Percentiles rank a stretch among this genome's conserved stretches.
phyloP scores from a whole-genome alignment of 345 rosid species.

The Salix arbutifolia region DNA sequence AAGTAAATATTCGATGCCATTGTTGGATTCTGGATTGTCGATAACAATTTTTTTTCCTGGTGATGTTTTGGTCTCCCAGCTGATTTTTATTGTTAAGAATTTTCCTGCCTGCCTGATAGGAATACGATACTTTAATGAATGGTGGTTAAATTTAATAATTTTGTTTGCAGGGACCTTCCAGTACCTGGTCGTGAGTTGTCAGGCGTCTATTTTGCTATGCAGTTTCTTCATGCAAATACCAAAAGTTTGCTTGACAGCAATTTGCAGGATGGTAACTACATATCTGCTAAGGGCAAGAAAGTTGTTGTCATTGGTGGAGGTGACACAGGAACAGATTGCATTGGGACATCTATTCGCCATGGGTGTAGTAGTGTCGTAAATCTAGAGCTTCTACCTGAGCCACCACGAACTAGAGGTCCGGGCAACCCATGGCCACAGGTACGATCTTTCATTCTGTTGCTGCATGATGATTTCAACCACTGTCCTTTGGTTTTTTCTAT shows the following conservation, averaged over 20 bases:
- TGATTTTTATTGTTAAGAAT: background rate
- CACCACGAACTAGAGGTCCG: conserved; percentile 77
- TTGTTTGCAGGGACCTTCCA: conserved; percentile 82
- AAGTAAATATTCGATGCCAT: background rate
- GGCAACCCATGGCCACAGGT: conserved; percentile 99
- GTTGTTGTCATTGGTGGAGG: conserved; percentile 99
- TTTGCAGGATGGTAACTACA: conserved; percentile 73
- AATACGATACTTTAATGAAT: background rate
- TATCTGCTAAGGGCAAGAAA: conserved; percentile 88
- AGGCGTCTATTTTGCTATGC: conserved; percentile 98
- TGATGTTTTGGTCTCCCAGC: background rate
- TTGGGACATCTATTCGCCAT: conserved; percentile 95
- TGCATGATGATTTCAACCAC: background rate
- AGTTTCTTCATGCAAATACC: conserved; percentile 90
- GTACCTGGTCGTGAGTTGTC: conserved; percentile 83
- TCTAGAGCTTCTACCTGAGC: conserved; percentile 92
- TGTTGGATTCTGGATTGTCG: background rate
- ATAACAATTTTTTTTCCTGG: background rate
- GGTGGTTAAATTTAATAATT: background rate
- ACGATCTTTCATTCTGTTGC: background rate
- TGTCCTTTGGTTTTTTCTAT: too few species aligned
- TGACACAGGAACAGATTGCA: conserved; percentile 97
- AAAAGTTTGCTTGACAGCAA: conserved; percentile 96
- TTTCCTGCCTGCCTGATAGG: background rate
- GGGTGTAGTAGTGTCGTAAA: conserved; percentile 74